Evolutionary conservation across 2,329 filamentous ascomycete species (phyloP), one percentile per base, ranked within the genome.

Genomic region (Geoglossum cookeanum): DNA sequence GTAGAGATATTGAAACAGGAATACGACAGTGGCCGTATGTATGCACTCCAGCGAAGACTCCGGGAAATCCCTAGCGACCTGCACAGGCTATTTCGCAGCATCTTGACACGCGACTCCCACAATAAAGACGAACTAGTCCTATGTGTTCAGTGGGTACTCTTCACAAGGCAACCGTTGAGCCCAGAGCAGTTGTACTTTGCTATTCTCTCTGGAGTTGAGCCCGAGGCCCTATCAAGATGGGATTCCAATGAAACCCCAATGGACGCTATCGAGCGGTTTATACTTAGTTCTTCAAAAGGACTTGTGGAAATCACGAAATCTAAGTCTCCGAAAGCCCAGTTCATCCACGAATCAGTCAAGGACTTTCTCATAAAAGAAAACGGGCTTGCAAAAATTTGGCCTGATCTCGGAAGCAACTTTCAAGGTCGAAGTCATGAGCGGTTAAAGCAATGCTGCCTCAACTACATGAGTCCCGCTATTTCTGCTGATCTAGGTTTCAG

Each of bases 371-470:
- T 72, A 1, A 68, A 68, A 56, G 67, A 69, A 54, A 64, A 69
- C 48, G 66, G 67, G 5, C 55, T 70, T 1, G 59, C 56, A 22
- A 59, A 55, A 2, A 67, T 70, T 33, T 68, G 64, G 65, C 64
- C 70, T 2, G 66, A 70, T 1, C 59, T 68, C 37, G 59, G 56
- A 22, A 59, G 55, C 3, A 67, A 70, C 33, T 64, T 70, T 22
- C 57, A 66, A 35, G 64, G 66, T 0, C 56, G 61, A 44, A 68
- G 72, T 51, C 69, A 79, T 47, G 69, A 77, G 1, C 62, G 57
- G 22, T 62, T 78, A 4, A 77, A 72, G 59, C 52, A 68, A 54
- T 73, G 69, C 58, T 79, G 75, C 59, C 55, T 65, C 1, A 58
- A 57, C 1, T 74, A 77, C 58, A 59, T 78, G 2, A 61, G 49